Percentiles rank a stretch among this genome's conserved stretches.
phyloP scores from a whole-genome alignment of 1,284 basidiomycete genomes.

The Boletellus sp. region DNA sequence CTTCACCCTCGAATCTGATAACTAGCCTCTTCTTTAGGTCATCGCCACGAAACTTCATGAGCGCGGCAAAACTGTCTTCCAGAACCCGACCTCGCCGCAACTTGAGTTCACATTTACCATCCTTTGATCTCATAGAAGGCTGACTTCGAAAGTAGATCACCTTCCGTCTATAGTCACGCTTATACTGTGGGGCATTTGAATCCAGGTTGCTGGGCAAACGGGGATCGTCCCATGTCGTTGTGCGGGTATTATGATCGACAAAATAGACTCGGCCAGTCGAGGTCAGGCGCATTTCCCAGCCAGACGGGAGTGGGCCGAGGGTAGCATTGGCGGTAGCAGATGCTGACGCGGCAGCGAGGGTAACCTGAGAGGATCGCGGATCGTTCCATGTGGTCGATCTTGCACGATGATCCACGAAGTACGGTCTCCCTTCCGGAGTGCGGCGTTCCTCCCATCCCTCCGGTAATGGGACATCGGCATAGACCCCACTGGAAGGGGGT shows the following conservation, averaged over 20 bases:
- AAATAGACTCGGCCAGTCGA: conserved; percentile 73
- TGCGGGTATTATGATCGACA: conserved; percentile 76
- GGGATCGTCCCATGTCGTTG: conserved; percentile 79
- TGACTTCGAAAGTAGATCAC: conserved; percentile 99
- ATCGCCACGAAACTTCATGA: conserved; percentile 92
- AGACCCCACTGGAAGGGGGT: conserved; percentile 18
- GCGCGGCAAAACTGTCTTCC: conserved; percentile 94
- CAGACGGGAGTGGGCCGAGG: conserved; percentile 92
- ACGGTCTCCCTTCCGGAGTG: conserved; percentile 95
- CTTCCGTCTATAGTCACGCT: conserved; percentile 97
- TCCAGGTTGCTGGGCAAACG: conserved; percentile 68
- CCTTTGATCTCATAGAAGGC: conserved; percentile 84
- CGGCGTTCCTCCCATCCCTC: conserved; percentile 98
- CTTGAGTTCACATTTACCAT: conserved; percentile 96
- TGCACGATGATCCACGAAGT: conserved; percentile 96
- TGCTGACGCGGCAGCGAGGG: conserved; percentile 47
- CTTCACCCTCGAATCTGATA: conserved; percentile 99
- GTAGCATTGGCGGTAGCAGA: conserved; percentile 83
- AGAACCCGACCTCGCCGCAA: conserved; percentile 90
- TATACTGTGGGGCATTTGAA: conserved; percentile 97
- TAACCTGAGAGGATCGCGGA: conserved; percentile 56
- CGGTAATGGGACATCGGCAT: conserved; percentile 75
- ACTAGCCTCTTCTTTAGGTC: conserved; percentile 96
- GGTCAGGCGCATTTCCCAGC: conserved; percentile 80
- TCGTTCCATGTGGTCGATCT: conserved; percentile 99